These are phyloP conservation scores for Colletotrichum abscissum DNA, from an alignment of 2,329 filamentous ascomycete genomes.

Conservation along the genomic window DNA sequence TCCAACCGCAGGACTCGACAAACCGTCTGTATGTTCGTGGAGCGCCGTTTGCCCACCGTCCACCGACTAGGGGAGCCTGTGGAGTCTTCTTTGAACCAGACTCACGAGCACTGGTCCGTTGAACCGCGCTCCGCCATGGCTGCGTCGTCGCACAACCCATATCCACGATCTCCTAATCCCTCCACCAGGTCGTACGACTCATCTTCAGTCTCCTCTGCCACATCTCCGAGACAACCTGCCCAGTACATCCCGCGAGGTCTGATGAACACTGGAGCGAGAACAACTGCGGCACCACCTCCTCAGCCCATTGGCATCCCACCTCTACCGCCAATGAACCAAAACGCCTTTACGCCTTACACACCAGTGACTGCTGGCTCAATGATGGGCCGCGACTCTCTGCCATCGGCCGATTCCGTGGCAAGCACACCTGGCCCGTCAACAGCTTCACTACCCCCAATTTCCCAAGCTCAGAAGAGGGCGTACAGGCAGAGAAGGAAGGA, in stretches of 20 bases:
- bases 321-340: constrained; percentile 58
- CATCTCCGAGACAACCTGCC: constrained; percentile 66
- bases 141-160: constrained; percentile 62
- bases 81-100: constrained; percentile 49
- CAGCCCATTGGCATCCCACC: constrained; percentile 66
- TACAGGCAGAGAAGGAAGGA: constrained; percentile 97
- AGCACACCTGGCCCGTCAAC: constrained; percentile 63
- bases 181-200: constrained; percentile 73
- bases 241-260: constrained; percentile 62
- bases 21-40: constrained; percentile 54
- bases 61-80: constrained; percentile 51
- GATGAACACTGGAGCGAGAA: constrained; percentile 63
- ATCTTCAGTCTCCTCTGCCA: constrained; percentile 71
- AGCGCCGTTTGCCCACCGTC: constrained; percentile 49
- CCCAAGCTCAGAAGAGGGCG: constrained; percentile 86
- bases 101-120: constrained; percentile 45
- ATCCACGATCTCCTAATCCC: constrained; percentile 70
- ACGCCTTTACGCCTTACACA: constrained; percentile 64
- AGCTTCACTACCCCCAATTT: constrained; percentile 46
- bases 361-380: constrained; percentile 60
- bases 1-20: constrained; percentile 14
- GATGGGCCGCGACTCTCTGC: constrained; percentile 69
- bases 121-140: constrained; percentile 38
- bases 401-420: constrained; percentile 67
- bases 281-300: constrained; percentile 59